phyloP scores from a whole-genome alignment of 2,329 filamentous ascomycete species.

The Emericellopsis cladophorae region DNA sequence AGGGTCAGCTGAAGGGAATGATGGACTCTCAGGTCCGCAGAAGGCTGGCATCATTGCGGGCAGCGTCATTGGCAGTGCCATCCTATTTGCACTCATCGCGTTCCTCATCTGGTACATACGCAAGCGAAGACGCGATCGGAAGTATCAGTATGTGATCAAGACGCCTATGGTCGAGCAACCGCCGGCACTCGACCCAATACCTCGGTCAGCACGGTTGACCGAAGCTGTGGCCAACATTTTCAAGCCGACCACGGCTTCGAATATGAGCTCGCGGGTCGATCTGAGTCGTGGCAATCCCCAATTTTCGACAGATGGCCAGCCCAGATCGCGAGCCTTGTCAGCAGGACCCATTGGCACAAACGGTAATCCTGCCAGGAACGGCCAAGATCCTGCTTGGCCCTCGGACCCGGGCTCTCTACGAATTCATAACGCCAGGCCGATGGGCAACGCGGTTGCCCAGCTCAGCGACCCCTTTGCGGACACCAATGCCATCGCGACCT shows the following conservation, averaged over 20 bases:
- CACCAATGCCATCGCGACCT: conserved; percentile 19
- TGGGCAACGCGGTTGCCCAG: too few relatives aligned
- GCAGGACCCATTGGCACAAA: conserved; percentile 4
- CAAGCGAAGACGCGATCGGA: conserved; percentile 24
- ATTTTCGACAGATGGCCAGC: neutral
- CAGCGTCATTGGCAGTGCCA: conserved; percentile 31
- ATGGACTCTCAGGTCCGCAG: neutral
- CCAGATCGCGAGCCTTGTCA: conserved; percentile 1
- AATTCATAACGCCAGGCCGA: too few relatives aligned
- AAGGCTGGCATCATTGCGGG: conserved; percentile 23
- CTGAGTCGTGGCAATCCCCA: conserved; percentile 42
- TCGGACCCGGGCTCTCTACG: too few relatives aligned
- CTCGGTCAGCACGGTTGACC: conserved; percentile 18
- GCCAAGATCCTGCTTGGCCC: neutral
- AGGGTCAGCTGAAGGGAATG: too few relatives aligned
- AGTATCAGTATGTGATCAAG: conserved; percentile 6
- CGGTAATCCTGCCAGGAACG: conserved; percentile 19
- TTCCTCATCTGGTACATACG: conserved; percentile 34
- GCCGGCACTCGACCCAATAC: conserved; percentile 34
- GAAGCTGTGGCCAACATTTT: conserved; percentile 16
- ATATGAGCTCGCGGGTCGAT: conserved; percentile 23
- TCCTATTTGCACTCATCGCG: conserved; percentile 21
- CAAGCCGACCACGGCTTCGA: too few relatives aligned
- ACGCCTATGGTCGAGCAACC: conserved; percentile 27
- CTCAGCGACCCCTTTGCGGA: conserved; percentile 32